Evolutionary conservation across 1,284 basidiomycete genomes (phyloP).

Genomic region (Cryptococcus sp.): DNA sequence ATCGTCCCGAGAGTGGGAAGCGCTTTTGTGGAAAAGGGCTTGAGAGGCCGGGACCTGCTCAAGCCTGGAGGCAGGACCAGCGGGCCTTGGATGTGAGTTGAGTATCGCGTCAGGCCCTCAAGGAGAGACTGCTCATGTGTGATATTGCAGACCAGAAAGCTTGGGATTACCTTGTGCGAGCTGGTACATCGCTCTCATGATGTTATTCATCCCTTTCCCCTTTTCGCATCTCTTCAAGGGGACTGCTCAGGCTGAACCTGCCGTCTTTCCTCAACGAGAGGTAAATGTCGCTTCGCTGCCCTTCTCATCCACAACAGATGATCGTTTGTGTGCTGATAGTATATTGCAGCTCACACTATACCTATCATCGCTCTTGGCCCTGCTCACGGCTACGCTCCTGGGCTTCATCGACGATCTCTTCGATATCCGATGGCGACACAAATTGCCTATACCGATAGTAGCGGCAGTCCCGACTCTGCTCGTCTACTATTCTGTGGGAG

Average conservation of each 20-base stretch:
- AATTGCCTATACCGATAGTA: slow-evolving; percentile 94
- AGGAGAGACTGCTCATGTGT: not conserved
- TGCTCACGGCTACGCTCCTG: slow-evolving; percentile 88
- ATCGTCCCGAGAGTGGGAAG: slow-evolving; percentile 73
- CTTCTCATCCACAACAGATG: not conserved
- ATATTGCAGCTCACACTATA: slow-evolving; percentile 76
- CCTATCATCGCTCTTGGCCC: slow-evolving; percentile 84
- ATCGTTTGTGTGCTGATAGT: slow-evolving; percentile 13
- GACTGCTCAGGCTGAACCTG: slow-evolving; percentile 24
- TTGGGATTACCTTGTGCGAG: slow-evolving; percentile 87
- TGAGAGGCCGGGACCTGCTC: slow-evolving; percentile 78
- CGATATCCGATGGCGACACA: slow-evolving; percentile 98
- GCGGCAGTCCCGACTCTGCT: slow-evolving; percentile 92
- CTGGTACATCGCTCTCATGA: slow-evolving; percentile 81
- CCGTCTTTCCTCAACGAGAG: slow-evolving; percentile 83
- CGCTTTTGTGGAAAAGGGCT: slow-evolving; percentile 71
- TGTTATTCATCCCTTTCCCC: slow-evolving; percentile 85
- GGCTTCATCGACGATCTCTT: slow-evolving; percentile 98
- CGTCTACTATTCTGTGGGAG: slow-evolving; percentile 93
- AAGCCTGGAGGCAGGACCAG: slow-evolving; percentile 62
- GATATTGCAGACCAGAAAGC: slow-evolving; percentile 76
- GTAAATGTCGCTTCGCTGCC: slow-evolving; percentile 54
- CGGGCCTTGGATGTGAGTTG: slow-evolving; percentile 63
- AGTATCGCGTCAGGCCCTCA: not conserved
- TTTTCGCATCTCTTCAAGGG: slow-evolving; percentile 69